Evolutionary conservation across 2,329 filamentous ascomycete genomes (phyloP).

Genomic region (Dactylella cylindrospora): DNA sequence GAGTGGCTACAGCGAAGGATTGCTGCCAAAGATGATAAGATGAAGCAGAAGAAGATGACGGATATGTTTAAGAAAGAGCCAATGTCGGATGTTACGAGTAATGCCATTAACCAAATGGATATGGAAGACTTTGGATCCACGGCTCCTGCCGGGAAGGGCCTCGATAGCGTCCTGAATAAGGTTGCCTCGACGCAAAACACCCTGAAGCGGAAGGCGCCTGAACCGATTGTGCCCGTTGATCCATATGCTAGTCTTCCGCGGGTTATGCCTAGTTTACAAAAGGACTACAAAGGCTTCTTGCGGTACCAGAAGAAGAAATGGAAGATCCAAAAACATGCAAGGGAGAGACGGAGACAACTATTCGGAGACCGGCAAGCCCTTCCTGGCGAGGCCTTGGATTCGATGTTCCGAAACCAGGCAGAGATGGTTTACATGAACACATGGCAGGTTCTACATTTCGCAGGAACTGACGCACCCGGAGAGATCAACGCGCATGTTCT

Average conservation of each 20-base stretch:
- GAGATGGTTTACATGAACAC: constrained; percentile 86
- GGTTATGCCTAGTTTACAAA: constrained; percentile 77
- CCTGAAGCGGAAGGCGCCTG: constrained; percentile 74
- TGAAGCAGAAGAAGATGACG: constrained; percentile 99
- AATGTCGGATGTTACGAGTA: constrained; percentile 24
- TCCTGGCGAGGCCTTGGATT: constrained; percentile 64
- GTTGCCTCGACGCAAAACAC: constrained; percentile 59
- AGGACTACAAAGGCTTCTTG: constrained; percentile 85
- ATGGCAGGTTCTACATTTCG: constrained; percentile 91
- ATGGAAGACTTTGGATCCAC: constrained; percentile 79
- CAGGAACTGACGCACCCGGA: constrained; percentile 78
- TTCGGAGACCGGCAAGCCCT: constrained; percentile 79
- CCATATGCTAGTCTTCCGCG: constrained; percentile 80
- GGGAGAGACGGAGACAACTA: constrained; percentile 79
- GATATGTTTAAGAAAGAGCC: constrained; percentile 68
- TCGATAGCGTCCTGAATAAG: constrained; percentile 58
- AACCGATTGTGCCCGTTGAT: constrained; percentile 67
- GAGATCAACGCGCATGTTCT: constrained; percentile 85
- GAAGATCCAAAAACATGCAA: constrained; percentile 93
- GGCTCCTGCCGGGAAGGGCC: constrained; percentile 66
- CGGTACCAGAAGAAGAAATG: constrained; percentile 98
- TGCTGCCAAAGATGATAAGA: constrained; percentile 90
- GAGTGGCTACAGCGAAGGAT: constrained; percentile 96
- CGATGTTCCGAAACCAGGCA: constrained; percentile 85
- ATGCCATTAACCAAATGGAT: constrained; percentile 17